phyloP scores from a whole-genome alignment of 2,329 filamentous ascomycete species.

The Aspergillus sp. region DNA sequence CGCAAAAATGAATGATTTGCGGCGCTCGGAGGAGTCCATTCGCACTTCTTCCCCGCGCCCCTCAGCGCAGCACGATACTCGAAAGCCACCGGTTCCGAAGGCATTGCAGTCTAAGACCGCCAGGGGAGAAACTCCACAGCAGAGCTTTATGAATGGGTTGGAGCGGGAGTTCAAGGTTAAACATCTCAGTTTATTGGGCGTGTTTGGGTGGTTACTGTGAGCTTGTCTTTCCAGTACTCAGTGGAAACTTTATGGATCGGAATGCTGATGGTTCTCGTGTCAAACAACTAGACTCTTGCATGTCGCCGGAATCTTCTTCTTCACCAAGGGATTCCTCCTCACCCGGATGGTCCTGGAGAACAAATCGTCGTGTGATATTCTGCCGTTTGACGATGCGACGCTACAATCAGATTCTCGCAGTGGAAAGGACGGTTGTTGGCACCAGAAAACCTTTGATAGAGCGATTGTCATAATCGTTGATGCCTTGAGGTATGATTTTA shows the following conservation, averaged over 20 bases:
- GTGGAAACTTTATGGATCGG: not conserved
- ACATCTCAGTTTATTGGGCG: conserved; percentile 36
- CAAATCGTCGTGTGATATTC: conserved; percentile 65
- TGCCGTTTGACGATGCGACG: conserved; percentile 58
- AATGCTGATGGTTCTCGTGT: not conserved
- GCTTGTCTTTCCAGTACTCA: conserved; percentile 9
- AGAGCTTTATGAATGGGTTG: conserved; percentile 25
- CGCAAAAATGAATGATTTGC: conserved; percentile 5
- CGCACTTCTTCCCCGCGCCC: conserved; percentile 7
- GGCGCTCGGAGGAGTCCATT: not conserved
- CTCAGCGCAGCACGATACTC: conserved; percentile 10
- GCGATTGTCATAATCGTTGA: conserved; percentile 89
- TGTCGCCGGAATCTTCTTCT: conserved; percentile 78
- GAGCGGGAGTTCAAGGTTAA: conserved; percentile 39
- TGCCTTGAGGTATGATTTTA: conserved; percentile 94
- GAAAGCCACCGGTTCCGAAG: conserved; percentile 10
- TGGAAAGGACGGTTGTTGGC: conserved; percentile 78
- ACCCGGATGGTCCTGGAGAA: conserved; percentile 78
- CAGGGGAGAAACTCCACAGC: conserved; percentile 26
- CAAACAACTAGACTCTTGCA: conserved; percentile 61
- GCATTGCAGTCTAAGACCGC: conserved; percentile 13
- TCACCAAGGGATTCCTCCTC: conserved; percentile 91
- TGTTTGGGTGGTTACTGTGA: conserved; percentile 43
- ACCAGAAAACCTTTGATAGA: conserved; percentile 88
- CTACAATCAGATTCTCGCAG: conserved; percentile 14